phyloP scores from a whole-genome alignment of 257 asterid genomes.

The Plectranthus barbatus region DNA sequence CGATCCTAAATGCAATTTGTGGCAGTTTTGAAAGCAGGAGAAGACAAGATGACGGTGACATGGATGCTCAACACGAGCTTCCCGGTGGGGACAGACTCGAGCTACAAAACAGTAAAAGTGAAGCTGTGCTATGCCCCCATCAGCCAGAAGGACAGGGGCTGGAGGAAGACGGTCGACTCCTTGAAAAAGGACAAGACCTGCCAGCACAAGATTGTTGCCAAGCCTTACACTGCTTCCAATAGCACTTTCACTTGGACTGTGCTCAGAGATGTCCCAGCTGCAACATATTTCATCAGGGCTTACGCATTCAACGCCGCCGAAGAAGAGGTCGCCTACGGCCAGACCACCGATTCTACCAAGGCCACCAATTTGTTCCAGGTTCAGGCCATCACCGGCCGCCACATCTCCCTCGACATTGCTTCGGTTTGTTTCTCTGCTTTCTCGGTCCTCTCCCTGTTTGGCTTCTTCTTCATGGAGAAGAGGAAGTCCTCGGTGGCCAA shows the following conservation, averaged over 20 bases:
- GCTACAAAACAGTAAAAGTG: constrained; percentile 33
- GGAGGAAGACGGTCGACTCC: constrained; percentile 58
- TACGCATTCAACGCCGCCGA: constrained; percentile 31
- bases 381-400: constrained; percentile 55
- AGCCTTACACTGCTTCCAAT: constrained; percentile 32
- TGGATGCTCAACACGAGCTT: constrained; percentile 15
- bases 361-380: constrained; percentile 36
- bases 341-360: constrained; percentile 36
- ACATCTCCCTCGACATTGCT: constrained; percentile 41
- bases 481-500: constrained; percentile 25
- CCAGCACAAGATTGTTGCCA: constrained; percentile 34
- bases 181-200: constrained; percentile 65
- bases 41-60: constrained; percentile 10
- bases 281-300: constrained; percentile 60
- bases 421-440: constrained; percentile 60
- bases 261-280: constrained; percentile 43
- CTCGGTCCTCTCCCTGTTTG: constrained; percentile 48
- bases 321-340: constrained; percentile 50
- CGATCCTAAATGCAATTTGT: too few relatives aligned
- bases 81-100: constrained; percentile 30
- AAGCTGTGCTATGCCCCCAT: constrained; percentile 63
- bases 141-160: constrained; percentile 67
- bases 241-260: constrained; percentile 35
- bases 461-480: constrained; percentile 65
- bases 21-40: constrained; percentile 19